Conservation (phyloP, 176 grass and related monocot genomes). For the Ampelocalamus luodianensis region DNA sequence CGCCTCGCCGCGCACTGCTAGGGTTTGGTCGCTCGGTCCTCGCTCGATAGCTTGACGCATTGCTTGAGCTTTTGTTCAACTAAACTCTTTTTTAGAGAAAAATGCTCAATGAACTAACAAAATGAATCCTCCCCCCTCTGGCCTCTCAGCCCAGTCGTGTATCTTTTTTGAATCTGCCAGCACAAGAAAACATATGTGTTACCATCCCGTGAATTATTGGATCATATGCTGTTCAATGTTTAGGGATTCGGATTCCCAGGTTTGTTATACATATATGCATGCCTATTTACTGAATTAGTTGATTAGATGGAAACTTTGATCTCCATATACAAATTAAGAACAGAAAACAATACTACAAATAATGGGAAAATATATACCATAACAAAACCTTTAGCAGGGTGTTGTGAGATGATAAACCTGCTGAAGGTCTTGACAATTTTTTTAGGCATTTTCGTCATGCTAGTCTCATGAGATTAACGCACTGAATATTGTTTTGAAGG, state of each 20-base stretch:
- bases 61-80: no score
- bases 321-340: slow-evolving; percentile 4
- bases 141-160: no score
- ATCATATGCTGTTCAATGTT: neutral
- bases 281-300: neutral
- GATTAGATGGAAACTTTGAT: neutral
- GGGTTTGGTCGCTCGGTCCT: no score
- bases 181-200: no score
- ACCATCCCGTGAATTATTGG: neutral
- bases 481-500: neutral
- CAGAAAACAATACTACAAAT: neutral
- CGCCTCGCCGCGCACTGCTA: no score
- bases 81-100: no score
- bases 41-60: no score
- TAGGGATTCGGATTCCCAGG: neutral
- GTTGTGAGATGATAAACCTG: slow-evolving; percentile 9
- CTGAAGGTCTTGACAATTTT: neutral
- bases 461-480: neutral
- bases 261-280: neutral
- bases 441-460: neutral
- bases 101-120: no score
- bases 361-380: neutral
- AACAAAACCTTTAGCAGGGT: neutral
- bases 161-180: no score
- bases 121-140: no score